phyloP scores from a whole-genome alignment of 2,329 filamentous ascomycete species.

The Cryphonectria naterciae region DNA sequence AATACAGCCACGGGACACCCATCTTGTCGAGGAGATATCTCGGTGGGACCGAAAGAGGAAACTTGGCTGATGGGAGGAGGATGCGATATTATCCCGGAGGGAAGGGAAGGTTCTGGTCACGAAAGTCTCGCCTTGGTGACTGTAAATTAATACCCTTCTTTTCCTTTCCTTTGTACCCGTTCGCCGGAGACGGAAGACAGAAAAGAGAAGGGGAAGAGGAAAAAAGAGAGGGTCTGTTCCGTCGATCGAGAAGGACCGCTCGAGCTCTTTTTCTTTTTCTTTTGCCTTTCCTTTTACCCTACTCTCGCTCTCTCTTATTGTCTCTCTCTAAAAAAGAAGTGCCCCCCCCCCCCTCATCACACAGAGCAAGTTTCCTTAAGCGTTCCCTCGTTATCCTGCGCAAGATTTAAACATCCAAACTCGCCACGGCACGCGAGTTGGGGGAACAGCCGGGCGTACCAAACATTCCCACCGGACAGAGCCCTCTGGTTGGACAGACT shows the following conservation, averaged over 20 bases:
- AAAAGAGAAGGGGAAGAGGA: not conserved
- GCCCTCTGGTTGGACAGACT: conserved; percentile 9
- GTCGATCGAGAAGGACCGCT: not conserved
- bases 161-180: not conserved
- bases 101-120: not conserved
- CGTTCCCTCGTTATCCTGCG: not conserved
- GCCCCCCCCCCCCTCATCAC: not conserved
- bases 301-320: not conserved
- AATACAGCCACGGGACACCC: conserved; percentile 16
- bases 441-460: not conserved
- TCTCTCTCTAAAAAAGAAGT: not conserved
- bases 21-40: not conserved
- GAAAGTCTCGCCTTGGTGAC: not conserved
- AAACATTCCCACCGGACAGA: not conserved
- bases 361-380: not conserved
- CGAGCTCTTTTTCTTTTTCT: not conserved
- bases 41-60: not conserved
- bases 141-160: not conserved
- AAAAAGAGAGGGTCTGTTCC: not conserved
- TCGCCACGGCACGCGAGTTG: not conserved
- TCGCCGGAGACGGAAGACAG: not conserved
- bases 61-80: not conserved
- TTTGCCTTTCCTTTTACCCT: not conserved
- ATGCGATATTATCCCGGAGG: not conserved
- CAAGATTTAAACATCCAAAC: not conserved